Conservation (phyloP, 2,329 filamentous ascomycete species). For the Pleurostoma richardsiae region DNA sequence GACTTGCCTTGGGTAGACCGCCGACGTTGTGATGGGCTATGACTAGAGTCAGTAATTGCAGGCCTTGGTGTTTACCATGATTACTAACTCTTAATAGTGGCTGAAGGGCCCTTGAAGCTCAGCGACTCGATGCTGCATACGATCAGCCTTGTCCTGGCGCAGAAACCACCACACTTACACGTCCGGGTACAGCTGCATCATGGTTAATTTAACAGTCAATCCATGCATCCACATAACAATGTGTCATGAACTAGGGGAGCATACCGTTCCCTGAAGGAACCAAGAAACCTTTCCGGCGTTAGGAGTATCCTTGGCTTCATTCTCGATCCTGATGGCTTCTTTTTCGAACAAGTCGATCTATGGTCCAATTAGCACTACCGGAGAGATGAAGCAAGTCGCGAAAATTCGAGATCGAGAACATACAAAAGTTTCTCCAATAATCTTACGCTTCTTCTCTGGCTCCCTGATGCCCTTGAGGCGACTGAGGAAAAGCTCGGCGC, state of each 20-base stretch:
- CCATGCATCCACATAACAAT: too few relatives aligned
- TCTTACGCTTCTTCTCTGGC: conserved; percentile 83
- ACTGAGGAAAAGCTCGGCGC: conserved; percentile 68
- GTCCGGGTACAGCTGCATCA: conserved; percentile 58
- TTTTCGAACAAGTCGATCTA: conserved; percentile 66
- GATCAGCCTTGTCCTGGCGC: conserved; percentile 15
- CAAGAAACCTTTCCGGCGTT: conserved; percentile 74
- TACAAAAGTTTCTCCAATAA: conserved; percentile 28
- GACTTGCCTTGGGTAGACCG: conserved; percentile 28
- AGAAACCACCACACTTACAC: conserved; percentile 8
- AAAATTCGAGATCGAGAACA: not conserved
- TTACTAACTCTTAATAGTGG: conserved; percentile 38
- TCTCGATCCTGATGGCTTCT: conserved; percentile 66
- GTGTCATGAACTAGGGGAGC: too few relatives aligned
- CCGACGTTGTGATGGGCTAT: conserved; percentile 39
- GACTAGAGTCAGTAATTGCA: conserved; percentile 6
- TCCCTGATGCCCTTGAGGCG: conserved; percentile 70
- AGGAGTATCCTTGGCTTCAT: conserved; percentile 59
- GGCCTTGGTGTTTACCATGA: not conserved
- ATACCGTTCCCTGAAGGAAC: conserved; percentile 74
- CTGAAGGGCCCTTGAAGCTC: conserved; percentile 41
- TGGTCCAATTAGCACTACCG: not conserved
- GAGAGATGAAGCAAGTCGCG: too few relatives aligned
- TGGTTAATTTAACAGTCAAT: too few relatives aligned
- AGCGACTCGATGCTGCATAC: conserved; percentile 36